These are phyloP conservation scores for Paecilomyces niveus DNA, from an alignment of 2,329 filamentous ascomycete species.

Conservation along the genomic window DNA sequence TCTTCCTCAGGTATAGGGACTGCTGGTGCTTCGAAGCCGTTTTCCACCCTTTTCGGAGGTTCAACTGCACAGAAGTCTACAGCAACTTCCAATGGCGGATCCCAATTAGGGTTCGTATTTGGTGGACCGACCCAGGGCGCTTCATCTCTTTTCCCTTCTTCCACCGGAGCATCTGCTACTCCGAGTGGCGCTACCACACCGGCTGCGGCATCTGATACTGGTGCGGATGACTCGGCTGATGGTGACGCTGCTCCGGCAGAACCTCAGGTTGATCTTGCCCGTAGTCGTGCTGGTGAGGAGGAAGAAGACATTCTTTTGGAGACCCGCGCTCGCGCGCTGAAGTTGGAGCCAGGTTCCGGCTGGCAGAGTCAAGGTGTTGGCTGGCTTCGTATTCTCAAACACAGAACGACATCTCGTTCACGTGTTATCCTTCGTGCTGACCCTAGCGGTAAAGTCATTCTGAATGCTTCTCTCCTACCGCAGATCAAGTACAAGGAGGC, in stretches of 20 bases:
- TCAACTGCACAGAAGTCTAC: not conserved
- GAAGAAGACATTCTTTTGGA: slow-evolving; percentile 66
- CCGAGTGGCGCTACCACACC: slow-evolving; percentile 41
- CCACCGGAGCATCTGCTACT: slow-evolving; percentile 27
- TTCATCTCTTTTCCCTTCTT: slow-evolving; percentile 18
- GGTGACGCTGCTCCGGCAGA: slow-evolving; percentile 53
- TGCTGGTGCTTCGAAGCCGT: slow-evolving; percentile 19
- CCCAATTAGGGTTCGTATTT: slow-evolving; percentile 34
- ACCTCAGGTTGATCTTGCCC: slow-evolving; percentile 63
- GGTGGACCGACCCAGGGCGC: slow-evolving; percentile 20
- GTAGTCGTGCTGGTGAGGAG: slow-evolving; percentile 61
- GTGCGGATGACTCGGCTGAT: slow-evolving; percentile 35
- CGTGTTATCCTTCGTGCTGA: slow-evolving; percentile 69
- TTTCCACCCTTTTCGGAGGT: slow-evolving; percentile 23
- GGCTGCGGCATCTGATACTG: slow-evolving; percentile 38
- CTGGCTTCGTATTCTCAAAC: slow-evolving; percentile 62
- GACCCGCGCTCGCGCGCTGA: slow-evolving; percentile 62
- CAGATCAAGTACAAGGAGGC: slow-evolving; percentile 56
- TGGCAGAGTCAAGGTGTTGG: slow-evolving; percentile 69
- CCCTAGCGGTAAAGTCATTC: slow-evolving; percentile 63
- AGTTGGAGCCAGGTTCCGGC: slow-evolving; percentile 45
- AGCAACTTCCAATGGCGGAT: slow-evolving; percentile 9
- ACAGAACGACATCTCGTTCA: slow-evolving; percentile 60
- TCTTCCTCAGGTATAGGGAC: slow-evolving; percentile 13
- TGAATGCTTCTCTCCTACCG: slow-evolving; percentile 62